Evolutionary conservation across 2,329 filamentous ascomycete genomes (phyloP).

Genomic region (Phaeomoniella chlamydospora): DNA sequence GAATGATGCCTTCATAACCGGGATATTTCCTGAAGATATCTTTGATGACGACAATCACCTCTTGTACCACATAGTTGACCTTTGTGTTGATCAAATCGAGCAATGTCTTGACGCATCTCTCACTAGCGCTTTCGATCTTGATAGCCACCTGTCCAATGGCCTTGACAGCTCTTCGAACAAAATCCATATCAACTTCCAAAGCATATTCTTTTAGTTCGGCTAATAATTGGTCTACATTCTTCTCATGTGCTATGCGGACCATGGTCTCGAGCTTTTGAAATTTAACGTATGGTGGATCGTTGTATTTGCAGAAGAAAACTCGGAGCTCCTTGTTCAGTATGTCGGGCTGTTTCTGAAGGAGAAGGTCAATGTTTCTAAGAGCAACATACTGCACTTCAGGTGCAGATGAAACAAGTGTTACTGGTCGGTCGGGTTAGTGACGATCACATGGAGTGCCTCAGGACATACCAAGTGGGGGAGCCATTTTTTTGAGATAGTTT

Average conservation of each 20-base stretch:
- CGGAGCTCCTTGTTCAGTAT: constrained; percentile 94
- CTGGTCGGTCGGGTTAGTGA: constrained; percentile 31
- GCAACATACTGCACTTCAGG: constrained; percentile 98
- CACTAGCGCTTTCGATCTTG: constrained; percentile 90
- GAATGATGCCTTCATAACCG: constrained; percentile 95
- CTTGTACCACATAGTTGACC: constrained; percentile 97
- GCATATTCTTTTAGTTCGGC: constrained; percentile 96
- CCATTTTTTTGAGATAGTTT: constrained; percentile 96
- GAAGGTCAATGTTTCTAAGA: constrained; percentile 84
- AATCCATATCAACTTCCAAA: constrained; percentile 97
- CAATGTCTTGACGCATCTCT: constrained; percentile 88
- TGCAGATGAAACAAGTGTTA: constrained; percentile 87
- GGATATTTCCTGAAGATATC: constrained; percentile 97
- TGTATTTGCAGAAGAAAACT: constrained; percentile 99
- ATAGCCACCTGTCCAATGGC: constrained; percentile 97
- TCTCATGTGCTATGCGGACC: constrained; percentile 96
- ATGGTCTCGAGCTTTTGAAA: constrained; percentile 97
- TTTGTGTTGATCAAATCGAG: constrained; percentile 93
- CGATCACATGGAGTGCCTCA: constrained; percentile 5
- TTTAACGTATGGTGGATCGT: constrained; percentile 94
- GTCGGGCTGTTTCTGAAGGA: constrained; percentile 89
- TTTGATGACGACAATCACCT: constrained; percentile 97
- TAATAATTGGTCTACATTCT: constrained; percentile 86
- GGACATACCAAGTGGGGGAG: constrained; percentile 66
- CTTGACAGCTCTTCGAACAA: constrained; percentile 83